Base-by-base conservation (phyloP, 805 yeast species). In the Ogataea haglerorum region DNA sequence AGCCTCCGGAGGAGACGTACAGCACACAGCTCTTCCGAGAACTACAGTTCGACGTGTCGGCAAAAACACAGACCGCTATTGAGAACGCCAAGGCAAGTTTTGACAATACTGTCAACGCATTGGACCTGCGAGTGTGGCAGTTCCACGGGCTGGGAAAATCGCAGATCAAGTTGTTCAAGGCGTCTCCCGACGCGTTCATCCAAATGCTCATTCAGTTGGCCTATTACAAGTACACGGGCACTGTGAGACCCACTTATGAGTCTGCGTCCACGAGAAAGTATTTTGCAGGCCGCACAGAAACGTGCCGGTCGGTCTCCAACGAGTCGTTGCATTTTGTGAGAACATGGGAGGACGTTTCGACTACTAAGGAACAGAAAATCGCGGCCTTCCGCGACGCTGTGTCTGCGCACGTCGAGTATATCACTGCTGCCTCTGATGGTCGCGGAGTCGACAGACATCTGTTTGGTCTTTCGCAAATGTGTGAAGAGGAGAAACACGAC, bases 181-280 rank as follows among this genome's bases (percentile, higher is more conserved):
- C 76, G 36, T 86, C 96, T 1, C 99, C 99, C 19, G 99, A 91
- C 64, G 95, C 96, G 1, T 91, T 75, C 59, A 78, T 87, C 38
- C 99, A 91, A 65, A 82, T 90, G 82, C 60, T 89, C 53, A 78
- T 91, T 57, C 99, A 91, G 72, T 73, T 93, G 48, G 96, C 95
- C 14, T 84, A 88, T 65, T 91, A 70, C 71, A 89, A 88, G 66
- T 71, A 80, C 65, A 74, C 86, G 29, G 95, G 95, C 16, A 76
- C 74, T 39, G 71, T 79, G 39, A 76, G 91, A 58, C 96, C 97
- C 48, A 91, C 97, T 10, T 91, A 91, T 66, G 99, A 91, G 66
- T 82, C 95, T 37, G 96, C 97, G 3, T 87, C 98, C 15, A 91
- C 97, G 2, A 80, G 98, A 64, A 82, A 79, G 61, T 91, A 73